These are phyloP conservation scores for Carnegiea gigantea DNA, from an alignment of 179 eudicot species.

Conservation along the genomic window DNA sequence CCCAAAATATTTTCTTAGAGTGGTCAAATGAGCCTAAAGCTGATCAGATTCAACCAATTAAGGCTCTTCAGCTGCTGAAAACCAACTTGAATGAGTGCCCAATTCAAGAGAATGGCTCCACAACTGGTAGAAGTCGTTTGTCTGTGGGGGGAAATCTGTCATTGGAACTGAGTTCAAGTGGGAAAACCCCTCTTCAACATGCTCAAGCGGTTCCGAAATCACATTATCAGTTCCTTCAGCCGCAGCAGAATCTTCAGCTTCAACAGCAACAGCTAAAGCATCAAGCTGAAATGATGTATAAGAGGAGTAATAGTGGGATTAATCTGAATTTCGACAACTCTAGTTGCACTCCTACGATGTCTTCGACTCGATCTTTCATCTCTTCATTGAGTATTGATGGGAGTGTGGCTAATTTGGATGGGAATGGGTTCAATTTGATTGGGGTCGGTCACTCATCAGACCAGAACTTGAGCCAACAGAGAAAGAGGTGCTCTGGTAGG, in stretches of 20 bases:
- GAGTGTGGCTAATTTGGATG: conserved; percentile 74
- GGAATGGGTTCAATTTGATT: conserved; percentile 58
- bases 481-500: conserved; percentile 57
- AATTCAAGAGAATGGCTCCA: conserved; percentile 39
- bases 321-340: conserved; percentile 74
- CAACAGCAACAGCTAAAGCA: conserved; percentile 34
- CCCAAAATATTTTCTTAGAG: conserved; percentile 44
- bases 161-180: conserved; percentile 34
- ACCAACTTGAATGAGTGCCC: conserved; percentile 28
- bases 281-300: conserved; percentile 48
- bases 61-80: conserved; percentile 42
- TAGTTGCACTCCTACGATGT: conserved; percentile 70
- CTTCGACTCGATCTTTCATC: conserved; percentile 78
- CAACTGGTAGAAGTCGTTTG: conserved; percentile 40
- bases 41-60: conserved; percentile 24
- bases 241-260: conserved; percentile 34
- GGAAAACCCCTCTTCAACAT: conserved; percentile 37
- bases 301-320: conserved; percentile 70
- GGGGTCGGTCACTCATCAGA: conserved; percentile 57
- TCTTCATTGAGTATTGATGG: conserved; percentile 94
- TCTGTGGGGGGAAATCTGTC: conserved; percentile 43
- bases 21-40: conserved; percentile 24
- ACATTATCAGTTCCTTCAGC: conserved; percentile 39
- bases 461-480: conserved; percentile 51
- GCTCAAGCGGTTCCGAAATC: conserved; percentile 29